Evolutionary conservation across 805 yeast species (phyloP), one percentile per base, ranked within the genome.

Genomic region (Monosporozyma solicola): DNA sequence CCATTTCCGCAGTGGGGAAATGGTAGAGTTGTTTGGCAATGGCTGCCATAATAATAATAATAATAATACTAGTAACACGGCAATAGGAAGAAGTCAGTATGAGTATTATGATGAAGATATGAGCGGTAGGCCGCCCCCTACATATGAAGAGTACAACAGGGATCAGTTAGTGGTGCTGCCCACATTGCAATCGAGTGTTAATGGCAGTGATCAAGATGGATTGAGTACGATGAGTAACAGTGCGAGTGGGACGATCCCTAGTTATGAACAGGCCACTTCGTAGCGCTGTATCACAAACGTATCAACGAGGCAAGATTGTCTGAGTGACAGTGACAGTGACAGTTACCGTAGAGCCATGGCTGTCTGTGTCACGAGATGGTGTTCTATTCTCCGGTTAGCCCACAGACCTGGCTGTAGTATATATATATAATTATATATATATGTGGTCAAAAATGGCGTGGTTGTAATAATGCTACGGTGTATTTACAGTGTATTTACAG

Each of bases 1-100:
- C n/a, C 77, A 73, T 58, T 73, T 73, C 60, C 59, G 76, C 32
- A 63, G 72, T 10, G 72, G 71, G 10, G 70, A 71, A 46, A 63
- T 69, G 25, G 66, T 60, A 4, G 53, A 64, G 24, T 60, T 71
- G 24, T 70, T 71, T 44, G 54, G 43, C n/a, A 35, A 50, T 20
- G 15, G 13, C 2, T 33, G 37, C 10, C 13, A 11, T n/a, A 33
- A 9, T n/a, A 33, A 33, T 33, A 33, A 5, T 15, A 6, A 3
- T 1, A 45, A 16, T n/a, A 5, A 22, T 9, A 20, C 20, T 1
- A 20, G 2, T 20, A 20, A 20, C 20, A 20, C 20, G 20, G 2
- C 8, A 37, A 29, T 29, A 24, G 6, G 16, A 6, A 10, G 31
- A 27, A 10, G 25, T 31, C 43, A 27, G 16, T 22, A 41, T 20